A percentile compares a stretch with the other conserved stretches of the same genome.
Conservation (phyloP, 164 flowering plant genomes). For the Paratinospora sagittata region DNA sequence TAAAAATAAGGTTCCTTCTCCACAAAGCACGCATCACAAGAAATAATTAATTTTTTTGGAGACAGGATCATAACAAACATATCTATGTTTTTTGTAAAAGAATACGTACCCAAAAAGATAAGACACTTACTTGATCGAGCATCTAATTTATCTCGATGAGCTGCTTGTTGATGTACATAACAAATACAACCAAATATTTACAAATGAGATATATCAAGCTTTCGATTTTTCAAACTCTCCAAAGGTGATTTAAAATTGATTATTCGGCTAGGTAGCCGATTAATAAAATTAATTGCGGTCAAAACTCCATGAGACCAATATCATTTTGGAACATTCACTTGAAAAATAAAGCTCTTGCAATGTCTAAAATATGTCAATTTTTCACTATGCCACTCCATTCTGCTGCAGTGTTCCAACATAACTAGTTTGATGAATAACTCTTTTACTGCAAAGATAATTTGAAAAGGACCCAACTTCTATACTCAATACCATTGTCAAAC, state of each 20-base stretch:
- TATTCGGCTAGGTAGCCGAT: neutral
- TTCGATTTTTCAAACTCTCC: neutral
- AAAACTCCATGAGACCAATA: too few relatives aligned
- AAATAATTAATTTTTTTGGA: neutral
- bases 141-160: constrained; percentile 1
- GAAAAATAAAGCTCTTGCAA: neutral
- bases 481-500: constrained; percentile 6
- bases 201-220: too few relatives aligned
- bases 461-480: neutral
- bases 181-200: constrained; percentile 5
- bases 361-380: constrained; percentile 11
- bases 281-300: neutral
- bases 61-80: neutral
- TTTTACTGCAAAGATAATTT: neutral
- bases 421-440: constrained; percentile 10
- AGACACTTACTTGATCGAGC: neutral
- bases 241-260: neutral
- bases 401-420: constrained; percentile 6
- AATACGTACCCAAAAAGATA: constrained; percentile 1
- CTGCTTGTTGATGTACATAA: constrained; percentile 1
- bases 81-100: neutral
- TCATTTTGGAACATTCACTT: neutral
- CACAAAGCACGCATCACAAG: neutral
- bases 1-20: neutral
- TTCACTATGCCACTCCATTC: constrained; percentile 4